Evolutionary conservation across 2,329 filamentous ascomycete genomes (phyloP), one percentile per base, ranked within the genome.

Genomic region (Fusarium lateritium): DNA sequence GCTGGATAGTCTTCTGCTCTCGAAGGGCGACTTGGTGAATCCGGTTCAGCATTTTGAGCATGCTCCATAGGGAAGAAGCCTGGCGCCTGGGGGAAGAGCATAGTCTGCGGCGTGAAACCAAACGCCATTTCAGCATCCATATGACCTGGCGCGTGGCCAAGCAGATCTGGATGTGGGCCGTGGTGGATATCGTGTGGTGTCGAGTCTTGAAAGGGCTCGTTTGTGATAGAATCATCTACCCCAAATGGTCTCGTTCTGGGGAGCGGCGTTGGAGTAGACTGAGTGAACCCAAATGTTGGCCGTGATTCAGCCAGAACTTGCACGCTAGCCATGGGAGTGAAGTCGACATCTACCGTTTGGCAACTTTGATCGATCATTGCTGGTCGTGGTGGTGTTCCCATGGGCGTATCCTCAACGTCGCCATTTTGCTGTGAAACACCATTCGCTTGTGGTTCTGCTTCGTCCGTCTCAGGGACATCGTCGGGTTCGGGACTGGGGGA

Each of bases 401-500:
- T 68, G 22, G 58, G 42, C 15, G 56, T 51, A 21, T 71, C 66
- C 17, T 57, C 51, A 9, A 50, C 38, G 44, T 63, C 45, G 52
- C 63, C 63, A 28, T 55, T 56, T 43, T 33, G 39, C 10, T 52
- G 42, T 13, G 46, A n/a, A 26, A 53, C 34, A 21, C 38, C 60
- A 36, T 56, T 50, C 24, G 24, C 21, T 26, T 65, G 34, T 40
- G 40, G 21, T 39, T 38, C 51, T 24, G 45, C 52, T 36, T 55
- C 53, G 11, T 51, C 58, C 53, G 71, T 66, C 11, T 76, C 73
- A 2, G 62, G 62, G 22, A 62, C 56, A 7, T 77, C 65, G 39
- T 85, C 79, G 34, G 83, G 85, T 73, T 91, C 87, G 4, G 93
- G 92, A 53, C 90, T 94, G 9, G 89, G 89, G 2, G 92, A 91